Conservation (phyloP, 2,329 filamentous ascomycete genomes). For the Nakataea oryzae region DNA sequence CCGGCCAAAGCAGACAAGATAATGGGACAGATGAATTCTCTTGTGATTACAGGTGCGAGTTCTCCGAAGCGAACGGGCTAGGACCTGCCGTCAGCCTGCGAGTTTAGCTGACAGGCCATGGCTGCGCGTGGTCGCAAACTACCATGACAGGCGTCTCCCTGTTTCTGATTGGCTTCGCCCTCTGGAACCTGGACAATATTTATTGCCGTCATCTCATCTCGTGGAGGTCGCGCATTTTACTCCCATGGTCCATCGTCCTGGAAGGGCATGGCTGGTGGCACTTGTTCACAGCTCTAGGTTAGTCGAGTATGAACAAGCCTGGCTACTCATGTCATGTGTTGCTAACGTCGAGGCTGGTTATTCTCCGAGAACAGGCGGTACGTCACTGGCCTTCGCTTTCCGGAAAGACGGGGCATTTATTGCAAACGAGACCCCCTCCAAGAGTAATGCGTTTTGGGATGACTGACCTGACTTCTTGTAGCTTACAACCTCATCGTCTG, state of each 20-base stretch:
- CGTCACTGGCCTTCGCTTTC: not conserved
- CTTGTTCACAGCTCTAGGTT: conserved; percentile 62
- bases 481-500: conserved; percentile 79
- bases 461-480: conserved; percentile 5
- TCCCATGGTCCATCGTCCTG: conserved; percentile 72
- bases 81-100: too few relatives aligned
- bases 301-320: not conserved
- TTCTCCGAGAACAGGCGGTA: not conserved
- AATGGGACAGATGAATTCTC: conserved; percentile 49
- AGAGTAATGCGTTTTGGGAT: too few relatives aligned
- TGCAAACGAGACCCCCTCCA: too few relatives aligned
- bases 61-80: too few relatives aligned
- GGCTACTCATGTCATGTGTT: not conserved
- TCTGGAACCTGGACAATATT: conserved; percentile 75
- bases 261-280: conserved; percentile 55
- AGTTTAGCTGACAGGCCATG: too few relatives aligned
- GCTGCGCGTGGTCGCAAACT: too few relatives aligned
- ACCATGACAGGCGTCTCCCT: conserved; percentile 44
- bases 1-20: conserved; percentile 35
- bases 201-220: conserved; percentile 56
- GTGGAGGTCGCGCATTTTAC: conserved; percentile 57
- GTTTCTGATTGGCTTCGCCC: conserved; percentile 63
- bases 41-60: not conserved
- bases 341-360: not conserved
- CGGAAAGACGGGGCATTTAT: too few relatives aligned